phyloP scores from a whole-genome alignment of 1,284 basidiomycete genomes.

The Ustilago xerochloae region DNA sequence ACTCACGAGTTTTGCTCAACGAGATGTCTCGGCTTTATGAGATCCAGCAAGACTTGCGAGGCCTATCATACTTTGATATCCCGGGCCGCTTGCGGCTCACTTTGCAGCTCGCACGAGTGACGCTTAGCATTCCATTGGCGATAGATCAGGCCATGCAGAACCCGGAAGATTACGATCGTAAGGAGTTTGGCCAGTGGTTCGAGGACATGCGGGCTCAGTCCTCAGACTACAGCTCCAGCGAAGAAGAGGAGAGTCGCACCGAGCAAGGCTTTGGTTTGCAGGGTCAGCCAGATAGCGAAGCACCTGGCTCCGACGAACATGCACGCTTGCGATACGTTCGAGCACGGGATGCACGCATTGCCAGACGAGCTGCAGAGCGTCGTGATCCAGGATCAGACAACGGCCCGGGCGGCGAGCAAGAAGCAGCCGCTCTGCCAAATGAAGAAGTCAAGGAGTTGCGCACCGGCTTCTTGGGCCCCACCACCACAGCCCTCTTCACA shows the following conservation, averaged over 20 bases:
- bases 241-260: conserved; percentile 20
- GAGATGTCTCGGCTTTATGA: conserved; percentile 81
- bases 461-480: conserved; percentile 53
- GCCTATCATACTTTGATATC: conserved; percentile 80
- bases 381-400: conserved; percentile 23
- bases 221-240: conserved; percentile 27
- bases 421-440: conserved; percentile 37
- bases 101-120: conserved; percentile 81
- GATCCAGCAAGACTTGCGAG: conserved; percentile 79
- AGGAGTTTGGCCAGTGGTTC: conserved; percentile 41
- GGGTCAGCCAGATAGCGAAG: conserved; percentile 14
- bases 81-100: conserved; percentile 80
- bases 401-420: conserved; percentile 8
- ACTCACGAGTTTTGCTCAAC: conserved; percentile 78
- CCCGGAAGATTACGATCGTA: conserved; percentile 39
- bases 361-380: conserved; percentile 30
- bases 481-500: conserved; percentile 51
- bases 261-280: conserved; percentile 24
- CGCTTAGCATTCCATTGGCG: conserved; percentile 79
- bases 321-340: conserved; percentile 38
- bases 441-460: conserved; percentile 29
- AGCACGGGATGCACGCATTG: conserved; percentile 44
- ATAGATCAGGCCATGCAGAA: conserved; percentile 77
- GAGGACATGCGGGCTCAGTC: conserved; percentile 41
- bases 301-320: conserved; percentile 32